Evolutionary conservation across 1,139 yeast species (phyloP).

Genomic region (Diutina pseudorugosa): DNA sequence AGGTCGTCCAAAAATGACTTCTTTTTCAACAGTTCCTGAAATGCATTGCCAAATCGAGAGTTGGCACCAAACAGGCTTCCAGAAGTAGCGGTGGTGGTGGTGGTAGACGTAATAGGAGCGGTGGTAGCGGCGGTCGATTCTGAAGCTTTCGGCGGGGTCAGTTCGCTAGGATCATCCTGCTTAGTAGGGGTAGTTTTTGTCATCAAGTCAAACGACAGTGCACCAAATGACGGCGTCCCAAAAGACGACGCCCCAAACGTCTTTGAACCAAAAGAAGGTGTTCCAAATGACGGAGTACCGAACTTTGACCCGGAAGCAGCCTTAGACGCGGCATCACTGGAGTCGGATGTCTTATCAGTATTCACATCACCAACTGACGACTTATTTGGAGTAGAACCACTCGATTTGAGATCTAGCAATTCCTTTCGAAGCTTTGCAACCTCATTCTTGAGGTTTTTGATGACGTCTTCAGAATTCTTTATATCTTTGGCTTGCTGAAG

Average conservation of each 20-base stretch:
- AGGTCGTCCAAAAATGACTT: slow-evolving; percentile 43
- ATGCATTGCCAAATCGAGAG: slow-evolving; percentile 47
- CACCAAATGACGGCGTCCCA: background rate
- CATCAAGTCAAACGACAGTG: background rate
- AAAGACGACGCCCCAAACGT: background rate
- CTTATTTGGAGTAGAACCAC: too few species aligned
- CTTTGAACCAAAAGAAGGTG: background rate
- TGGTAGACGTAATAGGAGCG: background rate
- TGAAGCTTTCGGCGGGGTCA: background rate
- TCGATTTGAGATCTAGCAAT: background rate
- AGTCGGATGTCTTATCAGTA: too few species aligned
- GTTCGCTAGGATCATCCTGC: background rate
- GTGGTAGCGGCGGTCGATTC: background rate
- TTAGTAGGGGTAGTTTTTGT: background rate
- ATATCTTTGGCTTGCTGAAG: background rate
- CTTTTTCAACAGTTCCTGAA: slow-evolving; percentile 34
- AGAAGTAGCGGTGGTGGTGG: background rate
- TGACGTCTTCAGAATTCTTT: background rate
- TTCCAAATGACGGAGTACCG: background rate
- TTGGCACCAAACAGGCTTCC: slow-evolving; percentile 40
- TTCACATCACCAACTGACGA: too few species aligned
- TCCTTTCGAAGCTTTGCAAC: background rate
- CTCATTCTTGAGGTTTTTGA: background rate
- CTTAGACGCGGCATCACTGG: background rate
- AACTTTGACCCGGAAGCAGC: background rate